These are phyloP conservation scores for Anthostomella pinea DNA, from an alignment of 2,329 filamentous ascomycete genomes.

Conservation along the genomic window DNA sequence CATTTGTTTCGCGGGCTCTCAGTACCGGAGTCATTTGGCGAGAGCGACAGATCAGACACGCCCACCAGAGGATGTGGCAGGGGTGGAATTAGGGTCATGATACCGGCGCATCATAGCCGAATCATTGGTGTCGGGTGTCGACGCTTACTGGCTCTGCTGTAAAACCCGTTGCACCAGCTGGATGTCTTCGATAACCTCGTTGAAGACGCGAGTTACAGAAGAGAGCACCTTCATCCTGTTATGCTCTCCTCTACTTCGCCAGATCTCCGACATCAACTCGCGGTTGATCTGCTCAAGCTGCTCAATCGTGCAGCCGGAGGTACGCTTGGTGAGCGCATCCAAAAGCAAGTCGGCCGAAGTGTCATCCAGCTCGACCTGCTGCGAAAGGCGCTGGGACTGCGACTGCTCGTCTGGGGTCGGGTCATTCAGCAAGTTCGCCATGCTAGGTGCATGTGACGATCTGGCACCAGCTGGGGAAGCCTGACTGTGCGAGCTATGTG, in stretches of 20 bases:
- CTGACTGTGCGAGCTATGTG: slow-evolving; percentile 20
- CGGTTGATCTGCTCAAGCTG: slow-evolving; percentile 93
- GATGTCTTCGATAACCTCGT: slow-evolving; percentile 70
- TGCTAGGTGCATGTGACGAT: slow-evolving; percentile 32
- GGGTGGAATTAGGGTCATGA: no score
- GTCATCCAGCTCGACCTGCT: slow-evolving; percentile 45
- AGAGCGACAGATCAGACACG: not conserved
- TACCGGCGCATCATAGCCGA: no score
- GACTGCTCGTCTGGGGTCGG: slow-evolving; percentile 34
- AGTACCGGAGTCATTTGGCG: not conserved
- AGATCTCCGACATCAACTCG: slow-evolving; percentile 85
- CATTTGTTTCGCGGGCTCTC: not conserved
- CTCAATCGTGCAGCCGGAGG: slow-evolving; percentile 80
- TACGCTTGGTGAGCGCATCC: slow-evolving; percentile 60
- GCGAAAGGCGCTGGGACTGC: slow-evolving; percentile 32
- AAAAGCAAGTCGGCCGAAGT: slow-evolving; percentile 57
- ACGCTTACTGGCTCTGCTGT: slow-evolving; percentile 43
- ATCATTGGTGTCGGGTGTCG: not conserved
- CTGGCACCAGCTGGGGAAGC: slow-evolving; percentile 38
- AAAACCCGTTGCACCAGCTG: slow-evolving; percentile 48
- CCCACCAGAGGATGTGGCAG: not conserved
- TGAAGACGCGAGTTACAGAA: slow-evolving; percentile 67
- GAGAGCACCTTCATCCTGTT: slow-evolving; percentile 73
- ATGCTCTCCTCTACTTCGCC: slow-evolving; percentile 75
- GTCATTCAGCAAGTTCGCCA: slow-evolving; percentile 42